Base-by-base conservation (phyloP, 257 asterid genomes). In the Verbascum thapsus region DNA sequence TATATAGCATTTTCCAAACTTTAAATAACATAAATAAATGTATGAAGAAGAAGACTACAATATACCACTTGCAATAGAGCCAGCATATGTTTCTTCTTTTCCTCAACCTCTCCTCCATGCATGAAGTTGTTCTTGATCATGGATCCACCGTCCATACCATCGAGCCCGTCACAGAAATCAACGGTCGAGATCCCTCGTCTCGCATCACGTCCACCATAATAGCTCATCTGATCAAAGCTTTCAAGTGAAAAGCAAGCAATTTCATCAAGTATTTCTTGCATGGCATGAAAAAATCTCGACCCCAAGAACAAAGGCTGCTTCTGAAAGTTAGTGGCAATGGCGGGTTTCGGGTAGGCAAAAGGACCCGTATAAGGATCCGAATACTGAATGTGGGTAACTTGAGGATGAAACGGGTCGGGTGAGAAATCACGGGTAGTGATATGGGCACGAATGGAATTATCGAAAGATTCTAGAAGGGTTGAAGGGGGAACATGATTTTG, bases 241-340 rank as follows among this genome's bases (percentile, higher is more conserved):
- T 78, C 85, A 0, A 83, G 80, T 4, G 88, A 84, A 41, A 41
- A 81, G 53, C 50, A 70, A 32, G 96, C 88, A 3, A 88, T 69
- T 48, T 86, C 86, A 32, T 83, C 92, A 16, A 91, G 92, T 40
- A 91, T 74, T 57, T 88, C 95, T 64, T 84, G 98, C 86, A 91
- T 76, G 41, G 83, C 87, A 4, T 61, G 76, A 50, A 85, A 63
- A 47, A 83, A 91, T 26, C 65, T 71, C 3, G 96, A 83, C 23
- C 88, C 87, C 1, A 83, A 72, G 20, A 81, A 45, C 57, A 76
- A 7, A 4, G 74, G 53, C 0, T 84, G 73, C 78, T 72, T 80
- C 32, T 80, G 49, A 3, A 89, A 78, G 43, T 52, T 69, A 43
- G 49, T 60, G 40, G 73, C 52, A 43, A 13, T 23, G 40, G 71